Conservation (phyloP, 2,329 filamentous ascomycete species). For the Lachnellula subtilissima region DNA sequence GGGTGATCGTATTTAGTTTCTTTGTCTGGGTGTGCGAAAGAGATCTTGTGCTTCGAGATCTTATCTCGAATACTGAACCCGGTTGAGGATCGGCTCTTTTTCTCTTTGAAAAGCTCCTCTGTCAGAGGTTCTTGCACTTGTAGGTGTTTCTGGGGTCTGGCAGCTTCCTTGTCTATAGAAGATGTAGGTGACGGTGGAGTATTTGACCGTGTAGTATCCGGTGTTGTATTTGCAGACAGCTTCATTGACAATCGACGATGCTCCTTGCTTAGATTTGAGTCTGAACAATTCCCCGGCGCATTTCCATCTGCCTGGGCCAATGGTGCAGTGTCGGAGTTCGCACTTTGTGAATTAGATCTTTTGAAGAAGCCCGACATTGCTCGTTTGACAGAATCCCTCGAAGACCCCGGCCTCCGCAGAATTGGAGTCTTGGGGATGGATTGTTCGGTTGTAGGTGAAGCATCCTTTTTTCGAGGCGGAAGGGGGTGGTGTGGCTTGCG, state of each 20-base stretch:
- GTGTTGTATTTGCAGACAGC: constrained; percentile 21
- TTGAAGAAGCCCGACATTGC: constrained; percentile 21
- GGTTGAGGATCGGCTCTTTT: constrained; percentile 41
- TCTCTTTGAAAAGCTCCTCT: constrained; percentile 36
- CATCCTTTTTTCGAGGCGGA: constrained; percentile 1
- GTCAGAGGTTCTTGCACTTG: constrained; percentile 11
- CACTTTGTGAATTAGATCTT: constrained; percentile 14
- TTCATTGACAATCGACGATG: constrained; percentile 13
- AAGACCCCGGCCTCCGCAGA: constrained; percentile 9
- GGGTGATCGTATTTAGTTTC: constrained; percentile 1
- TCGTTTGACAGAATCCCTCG: constrained; percentile 12
- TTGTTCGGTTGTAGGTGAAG: not conserved
- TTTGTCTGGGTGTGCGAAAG: constrained; percentile 14
- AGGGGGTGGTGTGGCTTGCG: constrained; percentile 16
- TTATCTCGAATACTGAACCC: constrained; percentile 24
- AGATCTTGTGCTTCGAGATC: constrained; percentile 18
- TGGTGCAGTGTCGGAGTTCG: constrained; percentile 1
- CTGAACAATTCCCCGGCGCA: constrained; percentile 12
- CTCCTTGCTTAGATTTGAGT: constrained; percentile 14
- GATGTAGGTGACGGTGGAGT: constrained; percentile 44
- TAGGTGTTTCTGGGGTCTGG: constrained; percentile 21
- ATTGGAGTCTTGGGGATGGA: constrained; percentile 4
- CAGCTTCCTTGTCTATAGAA: constrained; percentile 25
- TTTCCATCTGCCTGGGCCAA: constrained; percentile 3
- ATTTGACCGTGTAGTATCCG: constrained; percentile 19